Percentiles rank a stretch among this genome's conserved stretches.
Conservation (phyloP, 2,329 filamentous ascomycete species). For the Microsporum canis region DNA sequence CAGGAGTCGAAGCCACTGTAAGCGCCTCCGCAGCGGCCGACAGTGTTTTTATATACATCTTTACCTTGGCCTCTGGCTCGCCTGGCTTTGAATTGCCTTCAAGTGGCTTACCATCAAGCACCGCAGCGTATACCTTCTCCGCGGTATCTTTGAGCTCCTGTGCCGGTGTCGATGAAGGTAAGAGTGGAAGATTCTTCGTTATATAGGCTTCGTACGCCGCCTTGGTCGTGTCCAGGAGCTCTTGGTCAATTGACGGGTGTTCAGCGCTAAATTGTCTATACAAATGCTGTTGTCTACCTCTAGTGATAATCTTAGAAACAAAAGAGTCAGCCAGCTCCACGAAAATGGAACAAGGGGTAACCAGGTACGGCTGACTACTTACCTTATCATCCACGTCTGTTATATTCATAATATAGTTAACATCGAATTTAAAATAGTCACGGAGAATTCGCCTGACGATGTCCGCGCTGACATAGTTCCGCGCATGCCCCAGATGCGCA, state of each 20-base stretch:
- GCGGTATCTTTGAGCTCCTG: conserved; percentile 39
- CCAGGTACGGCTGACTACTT: conserved; percentile 7
- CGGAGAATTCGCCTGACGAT: conserved; percentile 72
- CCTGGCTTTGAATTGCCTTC: conserved; percentile 46
- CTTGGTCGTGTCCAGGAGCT: conserved; percentile 40
- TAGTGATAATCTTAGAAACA: conserved; percentile 45
- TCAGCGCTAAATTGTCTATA: conserved; percentile 55
- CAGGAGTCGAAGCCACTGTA: conserved; percentile 19
- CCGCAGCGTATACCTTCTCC: conserved; percentile 42
- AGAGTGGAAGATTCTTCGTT: conserved; percentile 55
- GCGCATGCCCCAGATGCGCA: conserved; percentile 68
- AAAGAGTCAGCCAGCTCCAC: neutral
- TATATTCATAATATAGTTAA: conserved; percentile 88
- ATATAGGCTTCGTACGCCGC: conserved; percentile 47
- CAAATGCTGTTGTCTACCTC: conserved; percentile 65
- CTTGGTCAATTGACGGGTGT: conserved; percentile 34
- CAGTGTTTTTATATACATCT: conserved; percentile 69
- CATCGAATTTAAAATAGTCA: conserved; percentile 71
- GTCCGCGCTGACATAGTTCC: conserved; percentile 85
- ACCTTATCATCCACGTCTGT: conserved; percentile 74
- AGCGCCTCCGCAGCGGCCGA: conserved; percentile 40
- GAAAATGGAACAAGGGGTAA: no score
- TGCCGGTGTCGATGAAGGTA: conserved; percentile 36
- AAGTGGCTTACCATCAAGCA: conserved; percentile 46
- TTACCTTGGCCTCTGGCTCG: conserved; percentile 74